Base-by-base conservation (phyloP, 75 land plant genomes). In the Pinus taeda region DNA sequence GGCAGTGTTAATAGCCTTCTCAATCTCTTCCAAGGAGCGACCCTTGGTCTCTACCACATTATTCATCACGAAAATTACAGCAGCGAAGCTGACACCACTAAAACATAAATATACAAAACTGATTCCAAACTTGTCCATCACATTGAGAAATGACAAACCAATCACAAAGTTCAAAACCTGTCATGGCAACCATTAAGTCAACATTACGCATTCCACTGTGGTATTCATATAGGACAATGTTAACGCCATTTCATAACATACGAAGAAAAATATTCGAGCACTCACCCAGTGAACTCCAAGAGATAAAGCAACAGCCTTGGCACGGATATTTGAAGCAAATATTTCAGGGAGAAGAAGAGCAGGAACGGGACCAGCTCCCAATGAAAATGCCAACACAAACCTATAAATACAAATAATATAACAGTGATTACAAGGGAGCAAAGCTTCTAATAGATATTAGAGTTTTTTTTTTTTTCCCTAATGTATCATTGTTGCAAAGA, bases 261-360 rank as follows among this genome's bases (percentile, higher is more conserved):
- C 20, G 4, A 29, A 49, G 55, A 49, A 49, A 49, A 49, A 49
- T 49, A 49, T 49, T 0, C 55, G 11, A 49, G 55, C 12, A 24
- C 81, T 39, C 74, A 82, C 84, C 84, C 84, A 82, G 77, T 82
- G 84, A 45, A 82, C 84, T 49, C 84, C 84, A 57, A 82, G 75
- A 57, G 81, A 82, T 17, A 82, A 60, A 9, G 84, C 74, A 22
- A 82, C 77, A 57, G 84, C 84, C 72, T 82, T 82, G 33, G 83
- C 84, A 26, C 84, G 83, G 63, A 82, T 82, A 60, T 80, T 73
- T 53, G 76, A 71, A 37, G 83, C 67, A 62, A 82, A 82, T 37
- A 82, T 82, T 56, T 82, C 84, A 61, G 84, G 83, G 7, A 82
- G 57, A 75, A 82, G 64, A 61, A 82, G 77, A 56, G 66, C 84